Evolutionary conservation across 1,284 basidiomycete species (phyloP), one percentile per base, ranked within the genome.

Genomic region (Irpex sp.): DNA sequence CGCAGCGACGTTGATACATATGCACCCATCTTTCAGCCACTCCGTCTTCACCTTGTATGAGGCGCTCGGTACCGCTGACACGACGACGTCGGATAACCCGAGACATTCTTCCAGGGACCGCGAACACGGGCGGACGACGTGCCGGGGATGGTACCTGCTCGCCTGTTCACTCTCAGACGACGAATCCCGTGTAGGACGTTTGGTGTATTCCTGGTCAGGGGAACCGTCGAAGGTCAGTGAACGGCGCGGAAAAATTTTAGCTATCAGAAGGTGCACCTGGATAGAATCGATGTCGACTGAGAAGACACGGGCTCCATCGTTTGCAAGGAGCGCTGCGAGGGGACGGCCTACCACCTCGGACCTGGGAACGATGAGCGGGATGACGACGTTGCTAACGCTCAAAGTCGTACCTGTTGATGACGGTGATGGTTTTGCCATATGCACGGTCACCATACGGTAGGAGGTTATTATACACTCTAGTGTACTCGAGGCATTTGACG

Each of bases 301-400:
- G 72, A 96, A 91, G 2, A 98, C 96, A 9, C 94, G 84, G 3
- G 96, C 96, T 45, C 96, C 96, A 71, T 98, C 96, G 72, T 98
- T 98, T 14, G 95, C 87, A 51, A 98, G 83, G 57, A 98, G 80
- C 4, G 96, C 96, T 0, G 95, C 96, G 8, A 98, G 82, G 2
- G 96, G 96, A 59, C 96, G 83, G 23, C 96, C 96, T 19, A 98
- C 96, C 19, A 98, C 96, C 74, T 98, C 96, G 48, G 94, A 97
- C 64, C 94, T 94, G 42, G 16, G 18, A 9, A n/a, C 9, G 18
- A 21, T 36, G 18, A 23, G 21, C 2, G 21, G 21, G 5, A 21
- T 37, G 16, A n/a, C 16, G 5, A 42, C 52, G 21, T 47, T 23
- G 4, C 1, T n/a, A 56, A 12, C 18, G 18, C 12, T 23, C 14